Conservation (phyloP, 2,329 filamentous ascomycete species). For the Colletotrichum tofieldiae region DNA sequence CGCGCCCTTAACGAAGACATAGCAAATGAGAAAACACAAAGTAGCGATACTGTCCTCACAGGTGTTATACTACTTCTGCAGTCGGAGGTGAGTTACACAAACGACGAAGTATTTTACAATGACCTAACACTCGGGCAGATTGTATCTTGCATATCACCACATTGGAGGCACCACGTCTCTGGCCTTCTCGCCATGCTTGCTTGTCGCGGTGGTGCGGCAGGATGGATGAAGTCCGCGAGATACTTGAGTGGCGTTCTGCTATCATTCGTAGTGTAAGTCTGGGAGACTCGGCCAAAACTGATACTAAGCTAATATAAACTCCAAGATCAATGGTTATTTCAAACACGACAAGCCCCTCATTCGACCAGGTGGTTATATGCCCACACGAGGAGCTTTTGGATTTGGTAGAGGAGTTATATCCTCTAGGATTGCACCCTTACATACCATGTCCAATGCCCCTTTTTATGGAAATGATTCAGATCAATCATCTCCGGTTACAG, state of each 20-base stretch:
- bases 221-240: constrained; percentile 19
- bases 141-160: constrained; percentile 31
- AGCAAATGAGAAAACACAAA: constrained; percentile 29
- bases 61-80: constrained; percentile 38
- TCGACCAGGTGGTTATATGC: constrained; percentile 48
- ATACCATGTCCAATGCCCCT: constrained; percentile 51
- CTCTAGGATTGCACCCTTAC: constrained; percentile 44
- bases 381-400: constrained; percentile 49
- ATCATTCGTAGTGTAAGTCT: constrained; percentile 29
- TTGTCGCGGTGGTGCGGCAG: constrained; percentile 25
- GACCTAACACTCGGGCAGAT: constrained; percentile 20
- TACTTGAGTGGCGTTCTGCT: constrained; percentile 5
- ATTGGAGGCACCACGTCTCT: constrained; percentile 41
- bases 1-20: constrained; percentile 41
- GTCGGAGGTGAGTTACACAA: constrained; percentile 23
- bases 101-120: background rate
- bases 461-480: constrained; percentile 53
- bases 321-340: constrained; percentile 51
- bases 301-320: background rate
- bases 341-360: constrained; percentile 56
- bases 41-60: constrained; percentile 34
- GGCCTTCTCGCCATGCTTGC: constrained; percentile 39
- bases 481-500: constrained; percentile 54
- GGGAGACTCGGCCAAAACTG: background rate
- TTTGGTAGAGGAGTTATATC: constrained; percentile 46